Percentiles rank a stretch among this genome's conserved stretches.
phyloP scores from a whole-genome alignment of 495 filamentous ascomycete genomes.

The Terfezia claveryi region DNA sequence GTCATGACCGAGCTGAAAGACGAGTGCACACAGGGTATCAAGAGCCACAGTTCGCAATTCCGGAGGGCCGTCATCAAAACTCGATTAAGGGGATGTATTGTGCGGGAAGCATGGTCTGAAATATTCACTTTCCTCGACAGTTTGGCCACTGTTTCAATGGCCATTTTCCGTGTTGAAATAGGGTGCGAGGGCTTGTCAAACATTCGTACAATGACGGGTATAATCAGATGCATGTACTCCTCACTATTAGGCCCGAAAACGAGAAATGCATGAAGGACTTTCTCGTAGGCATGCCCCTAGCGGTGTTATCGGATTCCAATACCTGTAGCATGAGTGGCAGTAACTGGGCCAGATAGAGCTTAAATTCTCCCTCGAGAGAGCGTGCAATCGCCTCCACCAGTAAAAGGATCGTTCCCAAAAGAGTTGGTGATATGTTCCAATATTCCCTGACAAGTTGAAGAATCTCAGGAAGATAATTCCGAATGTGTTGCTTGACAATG shows the following conservation, averaged over 20 bases:
- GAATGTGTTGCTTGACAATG: constrained; percentile 89
- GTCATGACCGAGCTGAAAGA: constrained; percentile 87
- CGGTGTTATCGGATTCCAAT: constrained; percentile 62
- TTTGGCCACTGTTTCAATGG: constrained; percentile 85
- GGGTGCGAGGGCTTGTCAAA: constrained; percentile 73
- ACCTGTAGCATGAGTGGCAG: constrained; percentile 84
- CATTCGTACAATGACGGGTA: constrained; percentile 78
- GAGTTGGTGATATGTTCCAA: constrained; percentile 52
- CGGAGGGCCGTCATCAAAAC: constrained; percentile 51
- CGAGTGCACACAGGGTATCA: constrained; percentile 83
- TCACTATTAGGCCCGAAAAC: constrained; percentile 92
- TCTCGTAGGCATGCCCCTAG: constrained; percentile 49
- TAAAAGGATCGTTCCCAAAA: constrained; percentile 75
- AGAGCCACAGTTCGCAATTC: constrained; percentile 62
- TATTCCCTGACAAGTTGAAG: constrained; percentile 64
- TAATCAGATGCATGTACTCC: constrained; percentile 98
- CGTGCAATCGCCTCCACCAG: constrained; percentile 83
- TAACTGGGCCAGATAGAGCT: constrained; percentile 68
- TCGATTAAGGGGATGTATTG: constrained; percentile 71
- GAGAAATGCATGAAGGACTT: constrained; percentile 79
- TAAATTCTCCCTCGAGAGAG: constrained; percentile 90
- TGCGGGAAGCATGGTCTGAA: constrained; percentile 84
- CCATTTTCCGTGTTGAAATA: constrained; percentile 51
- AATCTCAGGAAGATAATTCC: constrained; percentile 65
- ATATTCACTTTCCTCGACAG: constrained; percentile 94